Base-by-base conservation (phyloP, 257 asterid genomes). In the Solanum rostratum region DNA sequence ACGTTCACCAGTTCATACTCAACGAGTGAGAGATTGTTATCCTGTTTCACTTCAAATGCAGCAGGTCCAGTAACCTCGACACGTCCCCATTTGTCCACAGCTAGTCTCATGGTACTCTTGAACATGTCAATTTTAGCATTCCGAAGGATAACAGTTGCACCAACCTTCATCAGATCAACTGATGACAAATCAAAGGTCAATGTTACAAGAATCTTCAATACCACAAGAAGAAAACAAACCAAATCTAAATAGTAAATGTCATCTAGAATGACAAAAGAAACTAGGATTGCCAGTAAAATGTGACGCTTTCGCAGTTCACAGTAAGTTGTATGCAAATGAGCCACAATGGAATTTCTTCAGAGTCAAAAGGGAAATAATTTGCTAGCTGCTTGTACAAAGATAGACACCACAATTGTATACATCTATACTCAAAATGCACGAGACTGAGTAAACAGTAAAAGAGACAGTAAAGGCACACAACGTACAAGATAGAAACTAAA, bases 71-170 rank as follows among this genome's bases (percentile, higher is more conserved):
- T 76, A 27, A 88, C 90, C 90, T 92, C 97, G 15, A 94, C 76
- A 11, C 88, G 92, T 30, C 98, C 98, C 98, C 98, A 92, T 76
- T 91, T 93, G 86, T 93, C 94, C 5, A 92, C 93, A 43, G 91
- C 93, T 41, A 94, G 93, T 91, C 98, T 91, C 98, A 91, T 92
- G 12, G 90, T 70, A 59, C 90, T 95, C 87, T 89, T 94, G 90
- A 90, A 94, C 92, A 94, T 91, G 87, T 90, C 91, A 1, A 94
- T 93, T 92, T 90, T 93, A 30, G 97, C 95, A 78, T 93, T 93
- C 12, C 95, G 91, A 41, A 94, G 86, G 83, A 90, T 90, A 62
- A 92, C 89, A 10, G 91, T 89, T 18, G 84, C 49, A 18, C 92
- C 95, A 5, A 94, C 90, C 63, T 88, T 87, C 97, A 94, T 88